These are phyloP conservation scores for Solanum pennellii DNA, from an alignment of 257 asterid species.

Conservation along the genomic window DNA sequence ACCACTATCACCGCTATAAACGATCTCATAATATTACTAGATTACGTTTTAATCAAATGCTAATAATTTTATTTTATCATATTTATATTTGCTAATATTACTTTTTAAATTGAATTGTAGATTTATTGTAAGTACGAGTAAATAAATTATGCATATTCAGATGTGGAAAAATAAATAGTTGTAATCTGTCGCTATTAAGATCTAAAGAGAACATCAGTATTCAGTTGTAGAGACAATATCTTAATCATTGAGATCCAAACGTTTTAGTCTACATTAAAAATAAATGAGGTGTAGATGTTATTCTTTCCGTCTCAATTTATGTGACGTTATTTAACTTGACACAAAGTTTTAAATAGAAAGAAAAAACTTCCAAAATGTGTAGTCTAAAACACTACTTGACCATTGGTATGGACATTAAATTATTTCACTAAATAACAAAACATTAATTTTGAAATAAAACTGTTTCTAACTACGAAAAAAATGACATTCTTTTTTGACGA, in stretches of 20 bases:
- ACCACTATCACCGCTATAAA: background rate
- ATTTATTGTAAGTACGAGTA: background rate
- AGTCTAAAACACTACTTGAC: background rate
- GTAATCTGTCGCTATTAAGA: too few relatives aligned
- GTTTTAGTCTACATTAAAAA: background rate
- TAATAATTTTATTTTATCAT: background rate
- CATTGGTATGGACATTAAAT: background rate
- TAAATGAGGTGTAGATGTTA: background rate
- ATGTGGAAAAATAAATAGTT: background rate
- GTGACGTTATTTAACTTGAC: background rate
- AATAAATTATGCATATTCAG: background rate
- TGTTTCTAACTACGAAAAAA: rapidly evolving
- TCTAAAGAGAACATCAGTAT: too few relatives aligned
- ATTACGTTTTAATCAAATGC: background rate
- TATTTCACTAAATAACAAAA: background rate
- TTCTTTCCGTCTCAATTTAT: background rate
- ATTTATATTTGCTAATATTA: background rate
- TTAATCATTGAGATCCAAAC: background rate
- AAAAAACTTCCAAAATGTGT: background rate
- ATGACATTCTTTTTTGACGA: too few relatives aligned
- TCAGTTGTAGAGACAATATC: background rate
- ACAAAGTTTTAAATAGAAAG: rapidly evolving
- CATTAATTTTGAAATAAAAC: rapidly evolving
- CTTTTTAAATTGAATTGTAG: background rate
- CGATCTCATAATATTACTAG: background rate